These are phyloP conservation scores for Ehretia macrophylla DNA, from an alignment of 257 asterid species.

Conservation along the genomic window DNA sequence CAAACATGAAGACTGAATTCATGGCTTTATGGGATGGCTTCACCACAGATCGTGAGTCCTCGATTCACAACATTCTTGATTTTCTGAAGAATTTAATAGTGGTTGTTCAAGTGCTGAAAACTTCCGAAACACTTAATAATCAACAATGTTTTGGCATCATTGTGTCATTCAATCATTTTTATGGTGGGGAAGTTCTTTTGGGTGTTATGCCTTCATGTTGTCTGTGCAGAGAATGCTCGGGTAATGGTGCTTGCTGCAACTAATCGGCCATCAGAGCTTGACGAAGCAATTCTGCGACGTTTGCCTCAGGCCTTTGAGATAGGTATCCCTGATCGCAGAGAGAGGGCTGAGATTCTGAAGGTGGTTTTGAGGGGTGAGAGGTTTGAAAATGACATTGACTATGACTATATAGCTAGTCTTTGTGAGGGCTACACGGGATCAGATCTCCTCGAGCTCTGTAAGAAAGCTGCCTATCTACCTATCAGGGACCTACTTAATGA, in stretches of 20 bases:
- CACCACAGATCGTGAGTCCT: conserved; percentile 78
- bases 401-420: conserved; percentile 56
- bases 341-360: conserved; percentile 70
- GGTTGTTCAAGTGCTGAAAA: too few species aligned
- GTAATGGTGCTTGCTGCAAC: conserved; percentile 98
- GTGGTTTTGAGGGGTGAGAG: conserved; percentile 82
- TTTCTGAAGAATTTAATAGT: too few species aligned
- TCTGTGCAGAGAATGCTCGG: conserved; percentile 59
- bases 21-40: conserved; percentile 99
- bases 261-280: conserved; percentile 97
- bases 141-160: too few species aligned
- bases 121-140: too few species aligned
- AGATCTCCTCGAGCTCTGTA: conserved; percentile 87
- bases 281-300: conserved; percentile 95
- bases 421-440: conserved; percentile 92
- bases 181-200: too few species aligned
- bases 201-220: background rate
- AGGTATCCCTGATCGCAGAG: conserved; percentile 62
- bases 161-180: too few species aligned
- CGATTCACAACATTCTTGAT: background rate
- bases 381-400: conserved; percentile 55
- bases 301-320: conserved; percentile 95
- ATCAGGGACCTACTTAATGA: conserved; percentile 69
- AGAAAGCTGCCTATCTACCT: conserved; percentile 88
- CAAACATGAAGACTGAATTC: conserved; percentile 94